Conservation (phyloP, 164 flowering plant species). For the Houttuynia cordata region DNA sequence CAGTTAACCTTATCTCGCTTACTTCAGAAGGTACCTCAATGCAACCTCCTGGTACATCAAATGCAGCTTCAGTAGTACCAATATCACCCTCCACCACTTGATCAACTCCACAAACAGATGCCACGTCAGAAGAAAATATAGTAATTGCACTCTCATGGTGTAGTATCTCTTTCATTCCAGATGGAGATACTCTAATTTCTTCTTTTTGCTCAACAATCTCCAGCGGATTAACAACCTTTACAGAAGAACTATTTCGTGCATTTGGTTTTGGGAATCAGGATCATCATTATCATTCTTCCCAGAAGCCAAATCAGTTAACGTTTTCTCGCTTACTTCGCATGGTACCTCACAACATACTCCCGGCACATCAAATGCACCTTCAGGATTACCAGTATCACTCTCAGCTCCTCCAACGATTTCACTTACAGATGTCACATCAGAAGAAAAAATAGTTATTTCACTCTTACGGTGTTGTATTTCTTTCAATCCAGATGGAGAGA, state of each 20-base stretch:
- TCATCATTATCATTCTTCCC: too few relatives aligned
- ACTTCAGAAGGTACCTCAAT: too few relatives aligned
- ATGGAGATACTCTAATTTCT: background rate
- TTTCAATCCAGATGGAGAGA: slow-evolving; percentile 8
- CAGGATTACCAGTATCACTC: background rate
- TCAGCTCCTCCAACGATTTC: background rate
- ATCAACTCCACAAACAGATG: background rate
- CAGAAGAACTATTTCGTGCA: too few relatives aligned
- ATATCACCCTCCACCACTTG: background rate
- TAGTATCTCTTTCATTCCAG: too few relatives aligned
- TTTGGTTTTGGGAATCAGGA: too few relatives aligned
- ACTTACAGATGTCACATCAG: background rate
- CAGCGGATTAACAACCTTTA: too few relatives aligned
- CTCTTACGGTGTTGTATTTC: slow-evolving; percentile 3
- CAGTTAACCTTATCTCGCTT: too few relatives aligned
- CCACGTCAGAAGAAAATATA: slow-evolving; percentile 6
- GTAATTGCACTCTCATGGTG: slow-evolving; percentile 1
- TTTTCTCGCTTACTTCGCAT: background rate
- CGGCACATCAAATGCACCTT: too few relatives aligned
- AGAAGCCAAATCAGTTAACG: slow-evolving; percentile 7
- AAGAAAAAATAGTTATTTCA: slow-evolving; percentile 8
- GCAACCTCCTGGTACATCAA: too few relatives aligned
- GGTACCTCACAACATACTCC: too few relatives aligned
- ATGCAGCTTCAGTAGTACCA: too few relatives aligned
- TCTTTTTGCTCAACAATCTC: too few relatives aligned